Base-by-base conservation (phyloP, 495 filamentous ascomycete genomes). In the Filosporella fistucella region DNA sequence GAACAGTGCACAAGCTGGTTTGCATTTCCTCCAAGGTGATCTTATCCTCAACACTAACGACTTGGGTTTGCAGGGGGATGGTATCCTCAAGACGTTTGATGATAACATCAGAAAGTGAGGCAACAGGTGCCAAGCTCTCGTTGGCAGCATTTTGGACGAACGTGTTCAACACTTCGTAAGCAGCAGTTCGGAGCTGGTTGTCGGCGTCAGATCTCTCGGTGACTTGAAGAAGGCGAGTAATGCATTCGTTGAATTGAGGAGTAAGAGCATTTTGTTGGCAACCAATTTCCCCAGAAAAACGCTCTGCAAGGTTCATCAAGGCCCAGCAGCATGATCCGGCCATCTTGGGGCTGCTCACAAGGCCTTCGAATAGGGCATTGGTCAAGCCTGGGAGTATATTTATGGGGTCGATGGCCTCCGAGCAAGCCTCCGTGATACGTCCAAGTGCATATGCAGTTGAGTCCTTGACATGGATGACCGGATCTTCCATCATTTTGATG, bases 261-360 rank as follows among this genome's bases (percentile, higher is more conserved):
- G 90, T 91, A 34, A 98, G 72, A 42, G 89, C 80, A 66, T 96
- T 97, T 45, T 82, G 78, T 49, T 84, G 69, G 22, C 79, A 81
- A 21, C 86, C 88, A 34, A 67, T 61, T 24, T 95, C 89, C 17
- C 88, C 88, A 13, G 87, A 85, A 63, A 97, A 98, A 24, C 90
- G 83, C 58, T 97, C 93, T 20, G 91, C 91, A 50, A 98, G 81
- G 62, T 96, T 98, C 91, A 98, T 98, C 51, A 98, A 69, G 28
- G 93, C 89, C 91, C 94, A 97, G 70, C 93, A 98, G 78, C 94
- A 97, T 16, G 94, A 97, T 47, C 85, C 82, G 35, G 93, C 93
- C 81, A 98, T 97, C 74, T 95, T 96, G 33, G 91, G 84, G 62
- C 87, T 91, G 70, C 87, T 94, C 42, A 90, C 77, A 43, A 96